phyloP scores from a whole-genome alignment of 1,139 yeast genomes.

The Scheffersomyces segobiensis region DNA sequence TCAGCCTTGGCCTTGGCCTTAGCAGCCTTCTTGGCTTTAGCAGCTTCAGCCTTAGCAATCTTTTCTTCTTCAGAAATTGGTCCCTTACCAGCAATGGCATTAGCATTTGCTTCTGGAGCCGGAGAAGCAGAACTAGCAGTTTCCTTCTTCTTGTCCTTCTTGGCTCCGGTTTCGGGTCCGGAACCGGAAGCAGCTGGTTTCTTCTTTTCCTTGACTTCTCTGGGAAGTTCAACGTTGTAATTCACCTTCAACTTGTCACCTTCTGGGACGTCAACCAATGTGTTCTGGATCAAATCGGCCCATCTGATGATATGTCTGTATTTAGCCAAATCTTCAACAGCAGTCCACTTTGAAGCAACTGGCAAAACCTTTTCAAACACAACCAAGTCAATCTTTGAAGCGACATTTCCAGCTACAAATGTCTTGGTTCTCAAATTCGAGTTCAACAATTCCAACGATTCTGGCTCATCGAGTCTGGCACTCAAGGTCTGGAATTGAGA shows the following conservation, averaged over 20 bases:
- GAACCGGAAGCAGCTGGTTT: slow-evolving; percentile 30
- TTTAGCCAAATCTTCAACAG: slow-evolving; percentile 52
- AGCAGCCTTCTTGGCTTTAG: slow-evolving; percentile 76
- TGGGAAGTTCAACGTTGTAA: slow-evolving; percentile 62
- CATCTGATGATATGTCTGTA: slow-evolving; percentile 88
- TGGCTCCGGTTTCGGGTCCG: slow-evolving; percentile 9
- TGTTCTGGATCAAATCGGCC: slow-evolving; percentile 82
- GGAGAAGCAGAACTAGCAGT: slow-evolving; percentile 17
- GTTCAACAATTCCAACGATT: slow-evolving; percentile 61
- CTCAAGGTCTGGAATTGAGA: slow-evolving; percentile 82
- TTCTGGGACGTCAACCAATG: slow-evolving; percentile 55
- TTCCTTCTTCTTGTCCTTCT: slow-evolving; percentile 9
- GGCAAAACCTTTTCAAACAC: slow-evolving; percentile 69
- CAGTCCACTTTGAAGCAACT: slow-evolving; percentile 54
- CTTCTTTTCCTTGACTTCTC: slow-evolving; percentile 52
- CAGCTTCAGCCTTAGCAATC: slow-evolving; percentile 55
- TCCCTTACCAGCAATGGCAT: slow-evolving; percentile 9
- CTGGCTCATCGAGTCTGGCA: slow-evolving; percentile 55
- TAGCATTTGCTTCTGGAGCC: slow-evolving; percentile 4
- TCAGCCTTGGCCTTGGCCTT: slow-evolving; percentile 69
- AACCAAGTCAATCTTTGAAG: slow-evolving; percentile 66
- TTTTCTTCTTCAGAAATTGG: slow-evolving; percentile 59
- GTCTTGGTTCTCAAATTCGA: slow-evolving; percentile 68
- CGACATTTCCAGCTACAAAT: slow-evolving; percentile 64
- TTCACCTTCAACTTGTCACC: slow-evolving; percentile 56